Evolutionary conservation across 2,329 filamentous ascomycete species (phyloP), one percentile per base, ranked within the genome.

Genomic region (Penicillium brevicompactum): DNA sequence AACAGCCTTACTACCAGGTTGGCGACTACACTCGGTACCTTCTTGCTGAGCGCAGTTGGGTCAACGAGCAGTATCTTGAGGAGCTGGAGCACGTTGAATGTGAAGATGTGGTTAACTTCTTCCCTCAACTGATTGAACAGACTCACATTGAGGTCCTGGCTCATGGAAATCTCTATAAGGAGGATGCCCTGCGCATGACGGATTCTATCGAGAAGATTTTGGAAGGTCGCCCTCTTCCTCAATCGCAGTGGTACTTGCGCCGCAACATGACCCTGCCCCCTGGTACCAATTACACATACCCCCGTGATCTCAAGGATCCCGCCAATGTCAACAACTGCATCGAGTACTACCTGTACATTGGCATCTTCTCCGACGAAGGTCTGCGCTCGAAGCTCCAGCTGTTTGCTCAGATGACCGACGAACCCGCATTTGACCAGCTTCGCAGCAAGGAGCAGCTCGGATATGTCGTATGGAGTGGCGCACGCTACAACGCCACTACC

Each of bases 381-480:
- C 74, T 90, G 11, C 85, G 91, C 16, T 90, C 92, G 13, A 92
- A 90, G 73, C 82, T 90, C 0, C 80, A 95, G 41, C 81, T 99
- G 5, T 82, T 97, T 41, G 89, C 91, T 24, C 94, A 97, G 74
- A 89, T 99, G 77, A 87, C 91, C 0, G 90, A 96, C 53, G 94
- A 99, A 76, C 92, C 92, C 4, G 89, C 89, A 8, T 99, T 97
- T 70, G 91, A 99, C 74, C 92, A 96, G 72, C 82, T 99, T 7
- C 86, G 94, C 47, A 97, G 94, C 42, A 97, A 97, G 75, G 93
- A 99, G 73, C 93, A 99, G 75, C 87, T 99, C 6, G 94, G 94
- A 11, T 99, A 99, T 66, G 90, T 99, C 50, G 93, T 99, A 0
- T 96, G 93, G 75, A 93, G 90, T 46, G 90, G 91, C 27, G 81